A percentile compares a stretch with the other conserved stretches of the same genome.
Conservation (phyloP, 306 rosid genomes). For the Quercus berberidifolia region DNA sequence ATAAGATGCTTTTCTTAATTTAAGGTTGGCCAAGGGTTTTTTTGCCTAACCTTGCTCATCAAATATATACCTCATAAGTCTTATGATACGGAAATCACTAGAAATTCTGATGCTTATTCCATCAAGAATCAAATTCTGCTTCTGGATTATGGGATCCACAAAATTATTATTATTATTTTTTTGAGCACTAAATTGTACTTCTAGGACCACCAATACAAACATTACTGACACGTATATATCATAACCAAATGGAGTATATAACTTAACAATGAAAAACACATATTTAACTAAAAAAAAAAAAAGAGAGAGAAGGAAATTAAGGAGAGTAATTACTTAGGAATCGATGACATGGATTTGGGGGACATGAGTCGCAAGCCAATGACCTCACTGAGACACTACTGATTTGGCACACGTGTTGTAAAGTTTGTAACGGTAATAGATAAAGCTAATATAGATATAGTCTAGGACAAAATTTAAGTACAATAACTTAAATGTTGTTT, state of each 20-base stretch:
- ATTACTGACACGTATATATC: not conserved
- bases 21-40: not conserved
- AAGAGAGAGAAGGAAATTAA: not conserved
- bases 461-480: accelerated
- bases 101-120: not conserved
- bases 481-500: accelerated
- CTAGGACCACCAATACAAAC: not conserved
- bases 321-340: not conserved
- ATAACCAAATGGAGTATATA: not conserved
- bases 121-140: slow-evolving; percentile 6
- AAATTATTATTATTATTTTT: not conserved
- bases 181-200: not conserved
- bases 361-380: not conserved
- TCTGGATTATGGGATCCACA: not conserved
- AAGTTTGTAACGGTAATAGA: too few relatives aligned
- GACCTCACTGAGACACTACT: too few relatives aligned
- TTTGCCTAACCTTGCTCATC: not conserved
- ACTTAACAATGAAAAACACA: too few relatives aligned
- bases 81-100: not conserved
- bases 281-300: too few relatives aligned
- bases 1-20: not conserved
- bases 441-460: too few relatives aligned
- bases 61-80: too few relatives aligned
- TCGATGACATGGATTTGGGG: not conserved
- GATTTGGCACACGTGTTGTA: too few relatives aligned